These are phyloP conservation scores for Fonsecaea pugnacius DNA, from an alignment of 2,329 filamentous ascomycete genomes.

Conservation along the genomic window DNA sequence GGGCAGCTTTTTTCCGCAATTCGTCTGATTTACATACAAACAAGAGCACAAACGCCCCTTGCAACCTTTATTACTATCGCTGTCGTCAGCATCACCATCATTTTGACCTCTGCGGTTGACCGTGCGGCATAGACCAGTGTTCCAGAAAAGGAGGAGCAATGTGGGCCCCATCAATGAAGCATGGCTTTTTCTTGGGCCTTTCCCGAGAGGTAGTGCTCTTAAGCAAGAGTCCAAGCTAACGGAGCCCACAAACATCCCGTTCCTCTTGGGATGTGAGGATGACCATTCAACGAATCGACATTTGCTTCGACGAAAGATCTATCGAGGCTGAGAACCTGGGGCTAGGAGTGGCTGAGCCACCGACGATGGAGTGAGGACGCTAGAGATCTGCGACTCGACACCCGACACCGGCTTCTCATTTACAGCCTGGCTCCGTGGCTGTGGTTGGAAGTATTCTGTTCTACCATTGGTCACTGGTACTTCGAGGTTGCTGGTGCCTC, in stretches of 20 bases:
- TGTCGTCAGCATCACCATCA: background rate
- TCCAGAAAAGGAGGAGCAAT: no score
- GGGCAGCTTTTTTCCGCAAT: background rate
- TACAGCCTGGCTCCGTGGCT: background rate
- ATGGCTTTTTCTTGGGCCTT: no score
- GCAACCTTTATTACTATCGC: background rate
- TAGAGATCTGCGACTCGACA: background rate
- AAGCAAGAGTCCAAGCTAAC: background rate
- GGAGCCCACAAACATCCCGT: background rate
- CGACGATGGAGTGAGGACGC: background rate
- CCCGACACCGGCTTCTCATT: background rate
- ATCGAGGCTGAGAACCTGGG: background rate
- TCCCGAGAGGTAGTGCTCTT: no score
- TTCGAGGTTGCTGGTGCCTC: background rate
- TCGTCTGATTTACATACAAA: background rate
- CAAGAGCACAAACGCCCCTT: background rate
- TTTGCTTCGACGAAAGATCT: background rate
- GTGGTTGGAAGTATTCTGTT: background rate
- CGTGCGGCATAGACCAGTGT: background rate
- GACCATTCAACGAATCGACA: background rate
- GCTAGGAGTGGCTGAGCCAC: background rate
- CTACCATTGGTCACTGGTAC: background rate
- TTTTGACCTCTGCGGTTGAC: background rate
- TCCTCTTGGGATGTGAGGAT: background rate
- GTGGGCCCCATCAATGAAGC: no score